A percentile compares a stretch with the other conserved stretches of the same genome.
Evolutionary conservation across 2,329 filamentous ascomycete genomes (phyloP).

Genomic region (Lasiodiplodia sp.): DNA sequence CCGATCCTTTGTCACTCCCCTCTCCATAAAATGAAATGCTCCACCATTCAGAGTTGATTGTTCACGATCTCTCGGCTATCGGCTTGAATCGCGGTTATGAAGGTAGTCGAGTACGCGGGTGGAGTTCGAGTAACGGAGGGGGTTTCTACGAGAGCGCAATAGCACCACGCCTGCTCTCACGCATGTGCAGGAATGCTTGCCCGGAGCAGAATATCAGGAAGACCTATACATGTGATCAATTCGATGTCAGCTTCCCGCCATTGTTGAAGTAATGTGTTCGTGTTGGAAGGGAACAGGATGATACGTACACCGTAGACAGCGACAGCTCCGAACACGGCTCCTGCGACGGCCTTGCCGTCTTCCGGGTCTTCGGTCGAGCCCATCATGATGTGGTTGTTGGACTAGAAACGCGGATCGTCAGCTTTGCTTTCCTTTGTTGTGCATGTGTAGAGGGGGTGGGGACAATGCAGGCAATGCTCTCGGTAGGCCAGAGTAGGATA

Average conservation of each 20-base stretch:
- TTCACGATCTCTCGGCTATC: neutral
- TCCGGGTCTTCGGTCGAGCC: slow-evolving; percentile 74
- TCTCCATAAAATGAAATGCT: neutral
- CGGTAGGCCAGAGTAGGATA: neutral
- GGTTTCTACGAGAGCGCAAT: slow-evolving; percentile 71
- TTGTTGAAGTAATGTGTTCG: neutral
- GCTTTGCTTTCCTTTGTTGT: slow-evolving; percentile 22
- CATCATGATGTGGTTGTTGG: slow-evolving; percentile 82
- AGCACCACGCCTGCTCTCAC: slow-evolving; percentile 81
- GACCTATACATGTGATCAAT: slow-evolving; percentile 60
- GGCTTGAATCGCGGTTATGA: neutral
- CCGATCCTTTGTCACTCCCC: too few relatives aligned
- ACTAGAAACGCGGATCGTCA: slow-evolving; percentile 46
- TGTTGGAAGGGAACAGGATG: neutral
- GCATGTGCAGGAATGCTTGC: slow-evolving; percentile 85
- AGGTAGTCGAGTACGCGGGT: neutral
- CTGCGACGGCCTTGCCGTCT: slow-evolving; percentile 79
- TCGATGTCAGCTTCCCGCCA: neutral
- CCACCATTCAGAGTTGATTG: neutral
- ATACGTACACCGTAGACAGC: slow-evolving; percentile 83
- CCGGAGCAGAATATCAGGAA: slow-evolving; percentile 93
- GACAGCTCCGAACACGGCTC: slow-evolving; percentile 86
- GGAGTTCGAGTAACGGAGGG: neutral
- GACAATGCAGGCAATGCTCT: neutral
- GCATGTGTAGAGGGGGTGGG: neutral